These are phyloP conservation scores for Colletotrichum sp. DNA, from an alignment of 2,329 filamentous ascomycete genomes.

Conservation along the genomic window DNA sequence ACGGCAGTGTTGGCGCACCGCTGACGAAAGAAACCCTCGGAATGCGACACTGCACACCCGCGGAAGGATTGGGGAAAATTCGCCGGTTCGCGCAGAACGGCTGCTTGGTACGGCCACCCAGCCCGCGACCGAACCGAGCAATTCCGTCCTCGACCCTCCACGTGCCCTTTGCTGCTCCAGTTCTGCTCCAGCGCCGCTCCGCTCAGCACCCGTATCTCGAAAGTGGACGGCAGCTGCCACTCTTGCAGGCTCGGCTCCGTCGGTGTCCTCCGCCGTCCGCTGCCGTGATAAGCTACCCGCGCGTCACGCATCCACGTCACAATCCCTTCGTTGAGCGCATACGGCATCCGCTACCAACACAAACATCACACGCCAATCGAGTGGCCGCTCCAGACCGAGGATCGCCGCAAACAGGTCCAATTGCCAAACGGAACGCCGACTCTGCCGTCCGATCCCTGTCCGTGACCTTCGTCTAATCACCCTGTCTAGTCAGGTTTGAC, in stretches of 20 bases:
- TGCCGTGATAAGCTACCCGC: background rate
- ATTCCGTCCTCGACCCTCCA: background rate
- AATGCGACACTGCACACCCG: conserved; percentile 1
- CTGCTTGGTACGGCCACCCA: background rate
- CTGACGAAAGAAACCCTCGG: background rate
- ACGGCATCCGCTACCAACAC: background rate
- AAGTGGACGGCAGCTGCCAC: background rate
- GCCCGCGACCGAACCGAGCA: conserved; percentile 13
- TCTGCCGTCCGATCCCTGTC: background rate
- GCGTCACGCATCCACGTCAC: background rate
- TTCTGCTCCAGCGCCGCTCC: background rate
- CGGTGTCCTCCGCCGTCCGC: background rate
- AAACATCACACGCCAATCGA: background rate
- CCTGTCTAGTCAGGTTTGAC: background rate
- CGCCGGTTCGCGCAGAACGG: background rate
- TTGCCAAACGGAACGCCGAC: background rate
- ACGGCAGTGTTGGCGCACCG: background rate
- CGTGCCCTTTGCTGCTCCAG: background rate
- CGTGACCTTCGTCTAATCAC: background rate
- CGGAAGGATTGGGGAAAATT: background rate
- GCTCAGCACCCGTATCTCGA: background rate
- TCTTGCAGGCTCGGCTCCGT: background rate
- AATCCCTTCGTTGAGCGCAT: background rate
- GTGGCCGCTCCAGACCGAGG: background rate
- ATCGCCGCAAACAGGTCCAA: background rate